Evolutionary conservation across 2,329 filamentous ascomycete species (phyloP).

Genomic region (Aureobasidium sp.): DNA sequence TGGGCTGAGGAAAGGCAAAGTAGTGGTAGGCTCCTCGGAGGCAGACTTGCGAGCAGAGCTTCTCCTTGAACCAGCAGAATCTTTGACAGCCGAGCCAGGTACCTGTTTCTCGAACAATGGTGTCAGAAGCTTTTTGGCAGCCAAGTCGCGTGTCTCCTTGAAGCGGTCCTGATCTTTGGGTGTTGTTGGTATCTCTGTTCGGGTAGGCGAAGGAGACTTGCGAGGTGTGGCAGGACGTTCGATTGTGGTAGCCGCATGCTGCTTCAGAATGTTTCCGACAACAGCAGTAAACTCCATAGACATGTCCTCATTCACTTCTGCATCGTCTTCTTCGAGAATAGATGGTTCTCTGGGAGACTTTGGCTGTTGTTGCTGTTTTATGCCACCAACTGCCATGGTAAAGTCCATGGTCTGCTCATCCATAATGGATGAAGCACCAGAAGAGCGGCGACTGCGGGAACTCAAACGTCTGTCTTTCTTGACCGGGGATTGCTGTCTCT

Average conservation of each 20-base stretch:
- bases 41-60: slow-evolving; percentile 8
- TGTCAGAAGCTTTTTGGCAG: slow-evolving; percentile 26
- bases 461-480: slow-evolving; percentile 21
- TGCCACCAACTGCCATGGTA: slow-evolving; percentile 44
- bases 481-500: slow-evolving; percentile 16
- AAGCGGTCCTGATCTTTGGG: slow-evolving; percentile 50
- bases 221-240: slow-evolving; percentile 25
- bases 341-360: background rate
- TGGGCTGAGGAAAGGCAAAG: background rate
- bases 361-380: slow-evolving; percentile 12
- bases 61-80: slow-evolving; percentile 2
- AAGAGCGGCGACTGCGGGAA: slow-evolving; percentile 28
- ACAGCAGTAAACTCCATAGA: slow-evolving; percentile 47
- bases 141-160: slow-evolving; percentile 40
- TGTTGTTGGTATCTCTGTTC: slow-evolving; percentile 40
- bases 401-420: slow-evolving; percentile 49
- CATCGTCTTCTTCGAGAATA: slow-evolving; percentile 20
- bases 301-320: slow-evolving; percentile 37
- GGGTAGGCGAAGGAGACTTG: slow-evolving; percentile 40
- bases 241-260: slow-evolving; percentile 10
- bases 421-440: slow-evolving; percentile 25
- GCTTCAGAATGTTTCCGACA: slow-evolving; percentile 35
- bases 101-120: slow-evolving; percentile 26
- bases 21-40: background rate
- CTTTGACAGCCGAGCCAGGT: slow-evolving; percentile 20